Base-by-base conservation (phyloP, 2,329 filamentous ascomycete genomes). In the Alternaria incomplexa region DNA sequence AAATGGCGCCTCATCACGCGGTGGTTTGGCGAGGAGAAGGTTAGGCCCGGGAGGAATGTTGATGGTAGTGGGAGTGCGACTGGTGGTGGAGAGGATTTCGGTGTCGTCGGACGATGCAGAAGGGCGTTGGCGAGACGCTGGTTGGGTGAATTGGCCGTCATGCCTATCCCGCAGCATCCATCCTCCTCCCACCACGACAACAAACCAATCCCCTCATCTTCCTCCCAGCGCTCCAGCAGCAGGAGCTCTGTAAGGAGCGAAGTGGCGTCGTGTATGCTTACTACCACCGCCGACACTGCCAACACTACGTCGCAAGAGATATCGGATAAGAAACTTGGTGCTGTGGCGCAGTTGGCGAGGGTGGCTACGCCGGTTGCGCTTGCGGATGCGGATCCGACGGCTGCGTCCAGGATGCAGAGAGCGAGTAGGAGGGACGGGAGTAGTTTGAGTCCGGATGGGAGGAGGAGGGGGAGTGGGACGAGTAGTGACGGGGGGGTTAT, bases 1-100 rank as follows among this genome's bases (percentile, higher is more conserved):
- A 86, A 85, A 69, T 87, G 85, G 85, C 73, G 75, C 4, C 68
- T 86, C 2, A 74, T 87, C 7, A 79, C 75, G 5, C 67, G 67
- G 5, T 87, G 85, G 84, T 84, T 84, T 65, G 71, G 75, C 28
- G 77, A 76, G 1, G 79, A 80, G 23, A 81, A 75, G 56, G 83
- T 82, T 3, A 82, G 80, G 48, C 68, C 67, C 17, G 74, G 75
- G 11, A 75, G 69, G 48, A 68, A 58, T 25, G 73, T 78, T 12
- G 72, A 80, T 32, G 65, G 73, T 2, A 40, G 36, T 40, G 36
- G 36, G 36, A 40, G 5, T 10, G 36, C 15, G 36, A 40, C 36
- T 6, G 36, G 36, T 40, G 36, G n/a, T 0, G 77, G 72, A 3
- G 74, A 80, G n/a, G 80, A 81, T 30, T 75, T 84, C 11, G 80